Evolutionary conservation across 257 asterid genomes (phyloP).

Genomic region (Eustoma russellianum): DNA sequence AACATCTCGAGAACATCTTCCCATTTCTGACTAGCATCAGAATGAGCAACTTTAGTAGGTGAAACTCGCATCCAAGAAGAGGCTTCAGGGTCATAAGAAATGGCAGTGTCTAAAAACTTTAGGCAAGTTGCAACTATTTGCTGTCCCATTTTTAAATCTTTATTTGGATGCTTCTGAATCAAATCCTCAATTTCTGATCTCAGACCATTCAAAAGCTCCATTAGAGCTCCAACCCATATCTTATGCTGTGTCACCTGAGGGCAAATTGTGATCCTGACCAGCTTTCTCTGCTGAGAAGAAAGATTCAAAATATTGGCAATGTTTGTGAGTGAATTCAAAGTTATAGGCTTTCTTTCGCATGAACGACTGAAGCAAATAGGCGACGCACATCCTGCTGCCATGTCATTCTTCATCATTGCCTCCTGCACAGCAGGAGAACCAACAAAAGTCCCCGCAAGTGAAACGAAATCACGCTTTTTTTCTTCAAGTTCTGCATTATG

Average conservation of each 20-base stretch:
- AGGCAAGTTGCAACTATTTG: constrained; percentile 50
- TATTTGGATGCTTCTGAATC: constrained; percentile 17
- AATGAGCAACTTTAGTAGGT: constrained; percentile 34
- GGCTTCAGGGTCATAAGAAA: constrained; percentile 48
- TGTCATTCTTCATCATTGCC: constrained; percentile 31
- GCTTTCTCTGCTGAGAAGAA: constrained; percentile 73
- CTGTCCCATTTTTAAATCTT: constrained; percentile 42
- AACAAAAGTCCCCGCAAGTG: constrained; percentile 42
- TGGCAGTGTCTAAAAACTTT: constrained; percentile 40
- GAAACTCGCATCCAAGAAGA: constrained; percentile 86
- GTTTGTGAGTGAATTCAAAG: constrained; percentile 45
- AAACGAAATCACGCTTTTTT: constrained; percentile 47
- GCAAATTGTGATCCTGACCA: constrained; percentile 50
- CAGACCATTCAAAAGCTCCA: constrained; percentile 42
- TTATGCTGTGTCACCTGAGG: constrained; percentile 72
- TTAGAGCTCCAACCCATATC: constrained; percentile 57
- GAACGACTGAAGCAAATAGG: constrained; percentile 27
- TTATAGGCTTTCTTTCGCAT: constrained; percentile 41
- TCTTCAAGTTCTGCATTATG: constrained; percentile 41
- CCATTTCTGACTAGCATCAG: constrained; percentile 42
- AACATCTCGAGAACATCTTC: constrained; percentile 61
- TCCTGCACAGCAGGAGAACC: constrained; percentile 54
- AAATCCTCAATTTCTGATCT: constrained; percentile 45
- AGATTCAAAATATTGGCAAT: constrained; percentile 49
- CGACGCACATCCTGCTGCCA: constrained; percentile 18